phyloP scores from a whole-genome alignment of 2,329 filamentous ascomycete species.

The Colletotrichum sp. region DNA sequence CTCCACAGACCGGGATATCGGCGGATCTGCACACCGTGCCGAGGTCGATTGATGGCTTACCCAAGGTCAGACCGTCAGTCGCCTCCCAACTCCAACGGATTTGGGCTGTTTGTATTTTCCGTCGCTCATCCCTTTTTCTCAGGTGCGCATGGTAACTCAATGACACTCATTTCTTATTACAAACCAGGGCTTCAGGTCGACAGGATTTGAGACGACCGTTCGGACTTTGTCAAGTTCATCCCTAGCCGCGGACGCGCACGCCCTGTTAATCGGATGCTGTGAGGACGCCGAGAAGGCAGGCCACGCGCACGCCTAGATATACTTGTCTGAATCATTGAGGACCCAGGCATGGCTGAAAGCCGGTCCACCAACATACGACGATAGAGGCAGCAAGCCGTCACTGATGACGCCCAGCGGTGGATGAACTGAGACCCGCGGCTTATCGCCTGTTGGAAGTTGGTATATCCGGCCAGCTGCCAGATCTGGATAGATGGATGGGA shows the following conservation, averaged over 20 bases:
- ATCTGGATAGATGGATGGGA: neutral
- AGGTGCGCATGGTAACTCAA: neutral
- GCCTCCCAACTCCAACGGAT: conserved; percentile 13
- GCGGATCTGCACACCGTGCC: conserved; percentile 9
- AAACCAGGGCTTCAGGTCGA: neutral
- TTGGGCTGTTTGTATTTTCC: neutral
- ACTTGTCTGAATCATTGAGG: neutral
- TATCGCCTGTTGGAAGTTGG: neutral
- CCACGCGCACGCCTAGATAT: neutral
- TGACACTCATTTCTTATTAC: neutral
- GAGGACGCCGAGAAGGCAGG: neutral
- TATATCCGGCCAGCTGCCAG: neutral
- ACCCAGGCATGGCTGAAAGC: neutral
- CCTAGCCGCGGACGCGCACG: neutral
- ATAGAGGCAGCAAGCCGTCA: neutral
- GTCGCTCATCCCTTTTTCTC: neutral
- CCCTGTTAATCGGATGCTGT: neutral
- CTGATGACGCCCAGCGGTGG: neutral
- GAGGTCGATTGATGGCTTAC: neutral
- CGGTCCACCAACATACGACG: neutral
- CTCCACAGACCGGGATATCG: neutral
- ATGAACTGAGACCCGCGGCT: neutral
- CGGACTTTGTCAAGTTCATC: neutral
- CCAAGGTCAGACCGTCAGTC: neutral
- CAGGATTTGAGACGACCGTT: neutral